Base-by-base conservation (phyloP, 2,329 filamentous ascomycete genomes). In the Curvularia spicifera region DNA sequence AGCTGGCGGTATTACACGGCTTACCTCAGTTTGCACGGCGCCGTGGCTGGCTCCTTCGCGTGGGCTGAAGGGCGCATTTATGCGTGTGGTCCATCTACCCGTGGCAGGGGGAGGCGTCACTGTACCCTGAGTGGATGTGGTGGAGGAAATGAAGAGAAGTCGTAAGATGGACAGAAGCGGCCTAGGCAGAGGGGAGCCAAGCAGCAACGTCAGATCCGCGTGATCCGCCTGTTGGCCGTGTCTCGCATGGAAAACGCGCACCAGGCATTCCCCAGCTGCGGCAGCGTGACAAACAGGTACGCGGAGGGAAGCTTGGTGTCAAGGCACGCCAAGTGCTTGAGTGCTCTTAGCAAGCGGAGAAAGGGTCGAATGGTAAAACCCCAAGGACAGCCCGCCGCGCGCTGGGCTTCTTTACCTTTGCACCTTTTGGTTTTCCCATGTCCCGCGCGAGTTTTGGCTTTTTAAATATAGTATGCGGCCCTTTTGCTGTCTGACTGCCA, bases 301-400 rank as follows among this genome's bases (percentile, higher is more conserved):
- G 54, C 43, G 43, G 54, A 53, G 54, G 49, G 49, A 47, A 53
- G 49, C 28, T 42, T 42, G 49, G 39, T 31, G 48, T 37, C 50
- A 53, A 45, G 35, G 50, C 29, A 28, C 28, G 54, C 54, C 54
- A 57, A 57, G 54, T n/a, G 49, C 49, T 57, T 57, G 54, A 57
- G 49, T 37, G 33, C 43, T 57, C 54, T 57, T 57, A 57, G 54
- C 54, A 57, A 48, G 54, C 54, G 49, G 54, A 57, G 49, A 53
- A 48, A 31, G 54, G 33, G 42, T 51, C 28, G 15, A 15, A 24
- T 57, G 49, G 54, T 57, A 57, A 57, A 57, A 57, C 49, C 35
- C 22, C 26, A 40, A 29, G 24, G 33, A 24, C 47, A 40, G 47
- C 33, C 47, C 24, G 35, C 24, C 35, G 48, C 26, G 33, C 22